Evolutionary conservation across 495 filamentous ascomycete genomes (phyloP).

Genomic region (Cladorrhinum samala): DNA sequence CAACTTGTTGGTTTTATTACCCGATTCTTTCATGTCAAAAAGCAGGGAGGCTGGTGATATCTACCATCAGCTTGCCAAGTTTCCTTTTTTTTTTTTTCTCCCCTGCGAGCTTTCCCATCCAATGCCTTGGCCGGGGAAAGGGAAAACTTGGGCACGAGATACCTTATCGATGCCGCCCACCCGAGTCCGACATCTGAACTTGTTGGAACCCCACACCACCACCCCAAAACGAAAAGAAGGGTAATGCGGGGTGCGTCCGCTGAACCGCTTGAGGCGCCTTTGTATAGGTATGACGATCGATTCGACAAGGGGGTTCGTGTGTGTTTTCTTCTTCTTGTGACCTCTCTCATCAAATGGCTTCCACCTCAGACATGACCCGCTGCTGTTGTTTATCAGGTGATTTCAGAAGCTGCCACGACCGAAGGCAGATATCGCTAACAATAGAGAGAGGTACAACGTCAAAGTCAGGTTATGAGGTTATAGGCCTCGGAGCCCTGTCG

Average conservation of each 20-base stretch:
- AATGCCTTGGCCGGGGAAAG: not conserved
- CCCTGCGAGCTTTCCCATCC: not conserved
- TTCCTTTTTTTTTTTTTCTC: not conserved
- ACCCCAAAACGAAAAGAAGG: not conserved
- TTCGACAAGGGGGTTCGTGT: constrained; percentile 1
- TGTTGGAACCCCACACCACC: not conserved
- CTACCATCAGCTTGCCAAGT: not conserved
- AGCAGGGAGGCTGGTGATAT: not conserved
- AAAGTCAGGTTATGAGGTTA: not conserved
- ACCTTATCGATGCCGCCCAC: not conserved
- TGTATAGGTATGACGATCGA: not conserved
- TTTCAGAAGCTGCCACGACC: too few relatives aligned
- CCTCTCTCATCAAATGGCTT: not conserved
- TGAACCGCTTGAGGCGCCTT: not conserved
- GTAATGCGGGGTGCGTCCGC: constrained; percentile 4
- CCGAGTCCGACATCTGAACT: too few relatives aligned
- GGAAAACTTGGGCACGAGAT: not conserved
- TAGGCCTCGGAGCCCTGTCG: too few relatives aligned
- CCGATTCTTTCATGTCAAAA: not conserved
- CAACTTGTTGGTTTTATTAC: not conserved
- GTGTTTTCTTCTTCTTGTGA: not conserved
- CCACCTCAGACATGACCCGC: not conserved
- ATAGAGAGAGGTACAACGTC: too few relatives aligned
- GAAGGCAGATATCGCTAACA: too few relatives aligned
- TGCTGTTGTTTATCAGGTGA: constrained; percentile 1